Conservation (phyloP, 2,329 filamentous ascomycete genomes). For the Pestalotiopsis sp. region DNA sequence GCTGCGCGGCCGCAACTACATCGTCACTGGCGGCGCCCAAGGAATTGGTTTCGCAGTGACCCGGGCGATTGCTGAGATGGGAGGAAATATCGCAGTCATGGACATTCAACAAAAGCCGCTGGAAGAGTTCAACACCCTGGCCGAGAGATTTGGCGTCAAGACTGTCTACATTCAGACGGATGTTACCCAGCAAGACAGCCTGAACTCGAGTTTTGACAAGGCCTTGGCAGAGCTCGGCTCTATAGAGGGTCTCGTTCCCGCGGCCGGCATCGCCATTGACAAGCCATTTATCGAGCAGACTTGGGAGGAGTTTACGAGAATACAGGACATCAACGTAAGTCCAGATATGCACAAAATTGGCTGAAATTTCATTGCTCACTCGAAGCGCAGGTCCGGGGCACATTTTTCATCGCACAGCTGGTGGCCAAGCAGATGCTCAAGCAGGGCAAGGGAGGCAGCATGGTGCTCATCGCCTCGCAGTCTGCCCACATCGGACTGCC, state of each 20-base stretch:
- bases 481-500: conserved; percentile 39
- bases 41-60: conserved; percentile 41
- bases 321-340: conserved; percentile 44
- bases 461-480: conserved; percentile 41
- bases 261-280: conserved; percentile 30
- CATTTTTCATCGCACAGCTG: conserved; percentile 43
- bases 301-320: conserved; percentile 23
- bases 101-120: conserved; percentile 35
- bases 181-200: conserved; percentile 20
- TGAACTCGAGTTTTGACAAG: conserved; percentile 22
- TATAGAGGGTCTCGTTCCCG: conserved; percentile 27
- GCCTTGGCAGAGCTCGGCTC: conserved; percentile 22
- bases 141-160: conserved; percentile 3
- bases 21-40: conserved; percentile 41
- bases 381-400: conserved; percentile 38
- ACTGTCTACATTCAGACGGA: conserved; percentile 17
- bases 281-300: conserved; percentile 28
- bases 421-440: conserved; percentile 41
- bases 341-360: not conserved
- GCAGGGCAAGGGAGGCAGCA: conserved; percentile 39
- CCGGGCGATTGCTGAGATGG: conserved; percentile 41
- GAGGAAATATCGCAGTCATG: conserved; percentile 40
- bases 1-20: conserved; percentile 35
- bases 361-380: not conserved
- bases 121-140: conserved; percentile 28